These are phyloP conservation scores for Alternaria alternata DNA, from an alignment of 2,329 filamentous ascomycete species.

Conservation along the genomic window DNA sequence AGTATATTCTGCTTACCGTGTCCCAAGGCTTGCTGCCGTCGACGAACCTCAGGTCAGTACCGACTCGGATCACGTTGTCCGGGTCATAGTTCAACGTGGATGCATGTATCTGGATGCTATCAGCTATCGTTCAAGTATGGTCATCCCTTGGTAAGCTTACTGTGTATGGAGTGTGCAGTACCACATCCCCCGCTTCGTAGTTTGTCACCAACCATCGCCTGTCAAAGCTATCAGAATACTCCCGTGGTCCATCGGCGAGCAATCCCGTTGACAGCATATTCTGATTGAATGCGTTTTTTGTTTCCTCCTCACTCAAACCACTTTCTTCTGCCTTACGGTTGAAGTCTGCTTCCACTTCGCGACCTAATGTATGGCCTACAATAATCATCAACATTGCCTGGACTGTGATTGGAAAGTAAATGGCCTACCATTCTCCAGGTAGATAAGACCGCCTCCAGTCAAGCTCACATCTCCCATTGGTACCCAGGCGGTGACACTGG, in stretches of 20 bases:
- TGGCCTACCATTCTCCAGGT: conserved; percentile 59
- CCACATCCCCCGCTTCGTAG: conserved; percentile 64
- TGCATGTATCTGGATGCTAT: conserved; percentile 60
- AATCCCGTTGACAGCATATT: conserved; percentile 67
- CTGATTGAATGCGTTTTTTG: conserved; percentile 56
- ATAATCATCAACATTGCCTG: not conserved
- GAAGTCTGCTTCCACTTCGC: conserved; percentile 61
- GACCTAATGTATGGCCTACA: conserved; percentile 56
- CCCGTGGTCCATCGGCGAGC: conserved; percentile 60
- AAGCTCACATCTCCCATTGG: conserved; percentile 63
- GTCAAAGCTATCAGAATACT: conserved; percentile 54
- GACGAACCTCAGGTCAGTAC: conserved; percentile 65
- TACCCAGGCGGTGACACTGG: conserved; percentile 65
- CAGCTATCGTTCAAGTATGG: conserved; percentile 1
- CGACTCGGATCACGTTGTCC: conserved; percentile 62
- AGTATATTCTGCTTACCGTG: conserved; percentile 43
- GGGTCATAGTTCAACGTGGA: conserved; percentile 64
- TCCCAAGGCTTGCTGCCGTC: conserved; percentile 62
- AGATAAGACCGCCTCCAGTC: conserved; percentile 66
- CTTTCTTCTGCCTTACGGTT: conserved; percentile 57
- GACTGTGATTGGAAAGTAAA: not conserved
- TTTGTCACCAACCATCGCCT: conserved; percentile 61
- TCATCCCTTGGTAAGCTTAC: conserved; percentile 13
- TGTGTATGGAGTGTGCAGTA: conserved; percentile 46
- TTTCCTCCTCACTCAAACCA: conserved; percentile 63